These are phyloP conservation scores for Ogataea angusta DNA, from an alignment of 805 yeast species.

Conservation along the genomic window DNA sequence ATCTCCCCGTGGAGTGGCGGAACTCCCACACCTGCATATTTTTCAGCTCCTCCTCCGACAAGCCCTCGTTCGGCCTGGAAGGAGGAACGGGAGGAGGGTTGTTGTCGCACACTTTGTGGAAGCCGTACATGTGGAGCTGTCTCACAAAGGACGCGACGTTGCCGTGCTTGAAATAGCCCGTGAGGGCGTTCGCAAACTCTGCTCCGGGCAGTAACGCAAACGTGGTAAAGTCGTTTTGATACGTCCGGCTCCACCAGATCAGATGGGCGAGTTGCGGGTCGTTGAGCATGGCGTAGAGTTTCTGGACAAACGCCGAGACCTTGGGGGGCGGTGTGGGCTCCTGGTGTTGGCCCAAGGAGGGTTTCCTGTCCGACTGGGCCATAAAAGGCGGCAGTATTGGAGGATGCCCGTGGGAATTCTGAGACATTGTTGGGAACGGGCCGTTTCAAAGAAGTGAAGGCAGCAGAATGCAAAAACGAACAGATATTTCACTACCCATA, in stretches of 20 bases:
- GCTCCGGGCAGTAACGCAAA: constrained; percentile 64
- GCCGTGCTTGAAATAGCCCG: constrained; percentile 88
- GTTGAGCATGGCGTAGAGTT: constrained; percentile 59
- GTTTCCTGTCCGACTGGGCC: constrained; percentile 3
- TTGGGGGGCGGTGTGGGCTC: constrained; percentile 28
- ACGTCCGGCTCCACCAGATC: constrained; percentile 61
- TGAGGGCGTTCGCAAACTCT: constrained; percentile 57
- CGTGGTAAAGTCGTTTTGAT: constrained; percentile 44
- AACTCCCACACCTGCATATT: constrained; percentile 50
- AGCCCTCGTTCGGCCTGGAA: neutral
- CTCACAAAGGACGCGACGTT: constrained; percentile 91
- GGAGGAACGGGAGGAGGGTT: constrained; percentile 22
- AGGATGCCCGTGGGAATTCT: constrained; percentile 7
- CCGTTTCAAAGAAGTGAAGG: neutral
- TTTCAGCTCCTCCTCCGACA: constrained; percentile 18
- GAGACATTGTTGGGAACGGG: constrained; percentile 2
- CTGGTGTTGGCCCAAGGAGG: constrained; percentile 5
- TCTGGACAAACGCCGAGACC: constrained; percentile 62
- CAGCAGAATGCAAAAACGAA: neutral
- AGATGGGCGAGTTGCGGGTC: constrained; percentile 51
- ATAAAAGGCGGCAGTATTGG: constrained; percentile 3
- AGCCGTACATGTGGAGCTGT: constrained; percentile 94
- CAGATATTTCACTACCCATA: neutral
- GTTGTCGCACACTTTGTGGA: constrained; percentile 70
- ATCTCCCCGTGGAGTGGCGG: constrained; percentile 49